Evolutionary conservation across 345 rosid species (phyloP).

Genomic region (Linum usitatissimum): DNA sequence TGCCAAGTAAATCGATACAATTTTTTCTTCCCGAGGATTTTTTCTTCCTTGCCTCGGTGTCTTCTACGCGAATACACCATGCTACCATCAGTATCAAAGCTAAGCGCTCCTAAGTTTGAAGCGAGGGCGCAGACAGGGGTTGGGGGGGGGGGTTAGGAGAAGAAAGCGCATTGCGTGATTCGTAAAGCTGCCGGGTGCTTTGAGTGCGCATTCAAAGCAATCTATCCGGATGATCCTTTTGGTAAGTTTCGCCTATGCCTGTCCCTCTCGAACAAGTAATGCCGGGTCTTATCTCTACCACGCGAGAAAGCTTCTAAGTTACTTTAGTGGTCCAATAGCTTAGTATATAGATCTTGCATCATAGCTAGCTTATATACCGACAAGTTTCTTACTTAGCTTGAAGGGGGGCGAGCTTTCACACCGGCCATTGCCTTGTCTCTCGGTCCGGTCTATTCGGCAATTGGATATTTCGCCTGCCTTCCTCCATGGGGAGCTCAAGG

Average conservation of each 20-base stretch:
- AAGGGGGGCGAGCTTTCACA: conserved; percentile 1
- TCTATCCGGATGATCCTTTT: neutral
- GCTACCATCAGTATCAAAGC: neutral
- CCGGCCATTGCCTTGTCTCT: conserved; percentile 4
- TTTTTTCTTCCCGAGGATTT: neutral
- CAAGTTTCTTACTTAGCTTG: neutral
- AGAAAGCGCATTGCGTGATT: neutral
- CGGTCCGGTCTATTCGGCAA: neutral
- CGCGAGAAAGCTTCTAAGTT: neutral
- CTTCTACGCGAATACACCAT: neutral
- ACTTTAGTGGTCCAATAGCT: neutral
- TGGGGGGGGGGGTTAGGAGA: conserved; percentile 1
- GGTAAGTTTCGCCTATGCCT: neutral
- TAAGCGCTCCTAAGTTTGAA: neutral
- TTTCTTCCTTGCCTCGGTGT: neutral
- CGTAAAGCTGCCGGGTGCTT: neutral
- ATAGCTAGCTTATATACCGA: neutral
- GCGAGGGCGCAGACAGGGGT: neutral
- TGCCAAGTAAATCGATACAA: neutral
- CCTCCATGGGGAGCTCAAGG: neutral
- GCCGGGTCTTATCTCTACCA: neutral
- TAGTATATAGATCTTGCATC: neutral
- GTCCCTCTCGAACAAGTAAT: neutral
- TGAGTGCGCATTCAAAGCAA: neutral
- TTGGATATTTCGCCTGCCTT: neutral